phyloP scores from a whole-genome alignment of 1,139 yeast species.

The Komagataea norvegica region DNA sequence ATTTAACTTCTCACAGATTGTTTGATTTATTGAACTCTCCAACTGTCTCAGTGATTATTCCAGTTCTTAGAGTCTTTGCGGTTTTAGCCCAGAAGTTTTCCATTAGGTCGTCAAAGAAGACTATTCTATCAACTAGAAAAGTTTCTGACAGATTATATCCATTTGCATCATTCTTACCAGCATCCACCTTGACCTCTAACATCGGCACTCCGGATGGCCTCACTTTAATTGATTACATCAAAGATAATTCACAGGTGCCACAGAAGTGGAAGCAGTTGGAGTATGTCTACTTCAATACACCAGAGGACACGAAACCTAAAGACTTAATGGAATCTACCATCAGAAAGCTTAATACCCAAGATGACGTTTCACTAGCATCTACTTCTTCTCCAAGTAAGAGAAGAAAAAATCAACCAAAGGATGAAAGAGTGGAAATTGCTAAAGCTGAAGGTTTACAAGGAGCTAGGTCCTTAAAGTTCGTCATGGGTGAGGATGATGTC shows the following conservation, averaged over 20 bases:
- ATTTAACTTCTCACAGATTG: slow-evolving; percentile 62
- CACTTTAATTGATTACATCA: slow-evolving; percentile 50
- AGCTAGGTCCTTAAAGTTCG: slow-evolving; percentile 33
- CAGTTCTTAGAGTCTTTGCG: slow-evolving; percentile 61
- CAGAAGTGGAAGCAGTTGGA: slow-evolving; percentile 52
- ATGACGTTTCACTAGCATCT: slow-evolving; percentile 4
- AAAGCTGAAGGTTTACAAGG: slow-evolving; percentile 2
- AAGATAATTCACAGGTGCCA: slow-evolving; percentile 46
- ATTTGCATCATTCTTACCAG: slow-evolving; percentile 53
- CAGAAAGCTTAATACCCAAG: slow-evolving; percentile 13
- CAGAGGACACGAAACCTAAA: slow-evolving; percentile 1
- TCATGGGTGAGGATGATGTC: slow-evolving; percentile 21
- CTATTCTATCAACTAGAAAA: slow-evolving; percentile 41
- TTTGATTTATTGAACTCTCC: slow-evolving; percentile 56
- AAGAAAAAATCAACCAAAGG: slow-evolving; percentile 19
- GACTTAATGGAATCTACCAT: slow-evolving; percentile 11
- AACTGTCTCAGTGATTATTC: slow-evolving; percentile 53
- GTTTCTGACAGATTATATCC: slow-evolving; percentile 35
- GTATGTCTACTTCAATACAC: slow-evolving; percentile 43
- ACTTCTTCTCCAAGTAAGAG: slow-evolving; percentile 23
- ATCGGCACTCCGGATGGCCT: slow-evolving; percentile 39
- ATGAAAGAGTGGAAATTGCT: slow-evolving; percentile 2
- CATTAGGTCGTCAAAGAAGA: slow-evolving; percentile 40
- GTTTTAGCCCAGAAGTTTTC: slow-evolving; percentile 56
- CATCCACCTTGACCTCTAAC: slow-evolving; percentile 34